These are phyloP conservation scores for Ploettnerulaceae sp. DNA, from an alignment of 2,329 filamentous ascomycete species.

Conservation along the genomic window DNA sequence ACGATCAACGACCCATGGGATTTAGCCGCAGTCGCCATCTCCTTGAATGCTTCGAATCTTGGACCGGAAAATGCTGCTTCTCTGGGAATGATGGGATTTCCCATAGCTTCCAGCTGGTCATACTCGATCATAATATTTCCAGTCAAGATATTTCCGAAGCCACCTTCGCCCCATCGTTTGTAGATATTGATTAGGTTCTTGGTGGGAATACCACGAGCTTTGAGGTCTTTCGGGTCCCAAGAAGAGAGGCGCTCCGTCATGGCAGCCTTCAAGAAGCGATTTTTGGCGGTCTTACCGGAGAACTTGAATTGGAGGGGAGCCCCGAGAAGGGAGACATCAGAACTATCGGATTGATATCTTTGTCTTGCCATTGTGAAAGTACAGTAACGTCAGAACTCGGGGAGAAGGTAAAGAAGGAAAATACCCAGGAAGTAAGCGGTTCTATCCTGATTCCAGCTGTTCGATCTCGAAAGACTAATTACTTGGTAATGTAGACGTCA, in stretches of 20 bases:
- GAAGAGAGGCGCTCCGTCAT: slow-evolving; percentile 62
- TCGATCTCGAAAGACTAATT: no score
- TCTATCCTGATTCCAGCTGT: no score
- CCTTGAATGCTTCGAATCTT: slow-evolving; percentile 55
- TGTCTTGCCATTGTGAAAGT: slow-evolving; percentile 23
- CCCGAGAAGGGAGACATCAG: slow-evolving; percentile 37
- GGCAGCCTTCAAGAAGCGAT: slow-evolving; percentile 62
- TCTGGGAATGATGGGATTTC: slow-evolving; percentile 55
- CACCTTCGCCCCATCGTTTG: slow-evolving; percentile 55
- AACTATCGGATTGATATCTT: slow-evolving; percentile 26
- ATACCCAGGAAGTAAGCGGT: no score
- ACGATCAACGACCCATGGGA: slow-evolving; percentile 53
- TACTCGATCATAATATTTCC: slow-evolving; percentile 63
- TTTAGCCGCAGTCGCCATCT: slow-evolving; percentile 50
- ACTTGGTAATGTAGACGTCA: no score
- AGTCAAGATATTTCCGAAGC: slow-evolving; percentile 51
- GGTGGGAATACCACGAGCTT: slow-evolving; percentile 49
- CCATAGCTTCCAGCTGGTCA: slow-evolving; percentile 51
- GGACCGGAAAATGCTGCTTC: slow-evolving; percentile 47
- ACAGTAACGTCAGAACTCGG: no score
- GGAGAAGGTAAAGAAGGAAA: background rate
- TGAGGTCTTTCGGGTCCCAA: slow-evolving; percentile 50
- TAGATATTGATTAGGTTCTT: slow-evolving; percentile 53
- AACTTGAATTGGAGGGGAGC: slow-evolving; percentile 46
- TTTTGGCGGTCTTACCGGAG: slow-evolving; percentile 52